phyloP scores from a whole-genome alignment of 306 rosid species.

The Medicago truncatula region DNA sequence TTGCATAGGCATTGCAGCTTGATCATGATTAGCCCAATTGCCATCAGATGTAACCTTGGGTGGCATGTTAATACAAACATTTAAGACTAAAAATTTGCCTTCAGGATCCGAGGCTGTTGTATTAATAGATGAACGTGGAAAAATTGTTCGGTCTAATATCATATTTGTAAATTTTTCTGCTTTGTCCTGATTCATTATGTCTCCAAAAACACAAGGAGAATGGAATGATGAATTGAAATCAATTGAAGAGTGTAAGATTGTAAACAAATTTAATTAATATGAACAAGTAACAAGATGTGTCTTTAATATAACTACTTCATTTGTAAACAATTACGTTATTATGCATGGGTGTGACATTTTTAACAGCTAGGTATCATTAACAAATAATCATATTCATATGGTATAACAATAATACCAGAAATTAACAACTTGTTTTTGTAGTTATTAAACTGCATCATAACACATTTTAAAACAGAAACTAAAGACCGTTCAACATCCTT shows the following conservation, averaged over 20 bases:
- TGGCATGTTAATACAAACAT: conserved; percentile 17
- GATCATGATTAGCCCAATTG: neutral
- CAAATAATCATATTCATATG: neutral
- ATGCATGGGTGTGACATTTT: neutral
- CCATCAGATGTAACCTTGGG: conserved; percentile 31
- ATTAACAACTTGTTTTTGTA: neutral
- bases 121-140: neutral
- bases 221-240: neutral
- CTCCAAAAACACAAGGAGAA: no score
- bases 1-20: conserved; percentile 7
- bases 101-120: neutral
- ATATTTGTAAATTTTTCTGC: neutral
- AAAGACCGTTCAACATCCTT: neutral
- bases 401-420: neutral
- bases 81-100: neutral
- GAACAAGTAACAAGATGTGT: neutral
- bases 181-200: no score
- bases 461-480: neutral
- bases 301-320: neutral
- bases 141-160: neutral
- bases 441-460: neutral
- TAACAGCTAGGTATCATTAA: neutral
- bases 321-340: neutral
- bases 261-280: neutral
- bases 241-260: neutral